phyloP scores from a whole-genome alignment of 192 early-diverging fungal genomes.

The Mortierella claussenii region DNA sequence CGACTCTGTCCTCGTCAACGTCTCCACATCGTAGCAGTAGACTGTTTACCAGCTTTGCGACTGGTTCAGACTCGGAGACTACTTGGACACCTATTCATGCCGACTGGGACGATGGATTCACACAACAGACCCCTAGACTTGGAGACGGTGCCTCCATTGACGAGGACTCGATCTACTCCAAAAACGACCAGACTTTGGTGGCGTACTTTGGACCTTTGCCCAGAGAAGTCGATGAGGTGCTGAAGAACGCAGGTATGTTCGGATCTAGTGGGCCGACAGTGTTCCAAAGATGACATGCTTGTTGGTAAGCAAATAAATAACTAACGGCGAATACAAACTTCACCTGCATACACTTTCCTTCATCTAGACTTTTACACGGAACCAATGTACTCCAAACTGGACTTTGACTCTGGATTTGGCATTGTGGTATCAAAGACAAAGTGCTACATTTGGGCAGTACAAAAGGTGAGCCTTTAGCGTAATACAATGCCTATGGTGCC shows the following conservation, averaged over 20 bases:
- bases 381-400: constrained; percentile 39
- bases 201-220: constrained; percentile 51
- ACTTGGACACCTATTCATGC: constrained; percentile 14
- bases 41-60: neutral
- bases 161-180: constrained; percentile 46
- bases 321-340: no score
- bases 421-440: constrained; percentile 34
- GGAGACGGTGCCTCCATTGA: constrained; percentile 8
- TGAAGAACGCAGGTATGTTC: constrained; percentile 30
- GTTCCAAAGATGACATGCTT: no score
- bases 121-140: neutral
- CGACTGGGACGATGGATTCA: neutral
- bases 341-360: no score
- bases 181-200: constrained; percentile 36
- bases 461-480: no score
- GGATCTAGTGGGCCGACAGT: no score
- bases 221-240: constrained; percentile 35
- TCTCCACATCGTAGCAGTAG: neutral
- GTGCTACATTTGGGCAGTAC: constrained; percentile 51
- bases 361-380: constrained; percentile 43
- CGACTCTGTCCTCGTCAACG: neutral
- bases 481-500: no score
- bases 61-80: constrained; percentile 4
- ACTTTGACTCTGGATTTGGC: constrained; percentile 40
- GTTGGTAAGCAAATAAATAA: no score